Evolutionary conservation across 2,329 filamentous ascomycete genomes (phyloP), one percentile per base, ranked within the genome.

Genomic region (Exutisphaerella laricina): DNA sequence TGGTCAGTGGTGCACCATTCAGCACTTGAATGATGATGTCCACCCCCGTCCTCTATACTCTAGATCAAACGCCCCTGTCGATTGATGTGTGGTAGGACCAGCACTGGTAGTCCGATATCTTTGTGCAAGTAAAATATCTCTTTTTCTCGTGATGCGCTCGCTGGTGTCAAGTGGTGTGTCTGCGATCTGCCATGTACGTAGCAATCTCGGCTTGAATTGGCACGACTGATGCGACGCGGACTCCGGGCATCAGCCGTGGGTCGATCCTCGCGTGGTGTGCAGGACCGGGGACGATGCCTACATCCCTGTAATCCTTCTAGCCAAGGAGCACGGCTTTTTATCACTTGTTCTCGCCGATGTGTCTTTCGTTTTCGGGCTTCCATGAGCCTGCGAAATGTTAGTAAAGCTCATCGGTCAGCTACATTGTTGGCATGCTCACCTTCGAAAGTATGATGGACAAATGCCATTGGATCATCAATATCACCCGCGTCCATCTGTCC

Each of bases 401-500:
- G 45, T 29, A 20, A 35, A 30, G 25, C 23, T 20, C 17, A 13
- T 12, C 30, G 28, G 21, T 17, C 16, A 12, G 21, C 18, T 9
- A 29, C 21, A 34, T 38, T 34, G 21, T 5, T 16, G 31, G 9
- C 16, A 16, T 20, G 31, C 75, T 54, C 70, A 94, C 90, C 92
- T 72, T 94, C 87, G 65, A 98, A 98, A 42, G 88, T 82, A 69
- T 98, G 92, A 69, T 92, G 89, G 48, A 98, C 92, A 72, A 94
- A 97, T 1, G 92, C 92, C 87, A 95, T 90, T 1, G 88, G 88
- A 62, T 97, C 84, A 55, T 96, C 88, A 30, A 82, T 76, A 50
- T 94, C 88, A 58, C 83, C 82, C 33, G 92, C 85, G 9, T 85
- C 86, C 88, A 96, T 97, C 63, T 95, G 88, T 56, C 82, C 78